Evolutionary conservation across 2,329 filamentous ascomycete species (phyloP).

Genomic region (Claviceps cyperi): DNA sequence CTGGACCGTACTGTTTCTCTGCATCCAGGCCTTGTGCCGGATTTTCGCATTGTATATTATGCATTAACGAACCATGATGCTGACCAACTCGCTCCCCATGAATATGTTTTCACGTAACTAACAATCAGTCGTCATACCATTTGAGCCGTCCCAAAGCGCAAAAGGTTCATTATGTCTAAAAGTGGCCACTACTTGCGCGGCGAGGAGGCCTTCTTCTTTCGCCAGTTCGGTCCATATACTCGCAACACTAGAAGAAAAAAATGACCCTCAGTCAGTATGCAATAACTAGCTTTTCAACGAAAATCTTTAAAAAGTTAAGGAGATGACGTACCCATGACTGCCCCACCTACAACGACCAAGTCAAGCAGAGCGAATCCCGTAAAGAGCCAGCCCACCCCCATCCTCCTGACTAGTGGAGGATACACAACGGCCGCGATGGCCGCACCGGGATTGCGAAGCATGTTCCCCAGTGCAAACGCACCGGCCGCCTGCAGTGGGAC

Average conservation of each 20-base stretch:
- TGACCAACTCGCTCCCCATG: too few species aligned
- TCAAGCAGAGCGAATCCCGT: conserved; percentile 22
- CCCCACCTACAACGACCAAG: conserved; percentile 11
- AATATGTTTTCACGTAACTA: too few species aligned
- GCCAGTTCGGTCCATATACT: not conserved
- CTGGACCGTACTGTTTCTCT: too few species aligned
- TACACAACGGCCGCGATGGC: conserved; percentile 24
- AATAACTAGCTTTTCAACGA: not conserved
- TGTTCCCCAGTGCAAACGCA: conserved; percentile 24
- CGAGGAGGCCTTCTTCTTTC: not conserved
- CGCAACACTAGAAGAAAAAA: not conserved
- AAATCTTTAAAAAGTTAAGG: too few species aligned
- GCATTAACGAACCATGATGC: too few species aligned
- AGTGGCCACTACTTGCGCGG: not conserved
- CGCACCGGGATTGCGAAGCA: conserved; percentile 25
- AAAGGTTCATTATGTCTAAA: not conserved
- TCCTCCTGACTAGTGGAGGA: conserved; percentile 15
- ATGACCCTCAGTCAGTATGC: too few species aligned
- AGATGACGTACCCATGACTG: conserved; percentile 9
- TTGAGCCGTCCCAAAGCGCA: not conserved
- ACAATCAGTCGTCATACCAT: too few species aligned
- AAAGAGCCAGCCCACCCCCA: conserved; percentile 26
- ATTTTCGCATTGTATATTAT: too few species aligned
- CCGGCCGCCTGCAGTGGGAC: conserved; percentile 23
- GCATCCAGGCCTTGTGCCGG: too few species aligned